Percentiles rank a stretch among this genome's conserved stretches.
Conservation (phyloP, 1,284 basidiomycete genomes). For the Ustilago trichophora region DNA sequence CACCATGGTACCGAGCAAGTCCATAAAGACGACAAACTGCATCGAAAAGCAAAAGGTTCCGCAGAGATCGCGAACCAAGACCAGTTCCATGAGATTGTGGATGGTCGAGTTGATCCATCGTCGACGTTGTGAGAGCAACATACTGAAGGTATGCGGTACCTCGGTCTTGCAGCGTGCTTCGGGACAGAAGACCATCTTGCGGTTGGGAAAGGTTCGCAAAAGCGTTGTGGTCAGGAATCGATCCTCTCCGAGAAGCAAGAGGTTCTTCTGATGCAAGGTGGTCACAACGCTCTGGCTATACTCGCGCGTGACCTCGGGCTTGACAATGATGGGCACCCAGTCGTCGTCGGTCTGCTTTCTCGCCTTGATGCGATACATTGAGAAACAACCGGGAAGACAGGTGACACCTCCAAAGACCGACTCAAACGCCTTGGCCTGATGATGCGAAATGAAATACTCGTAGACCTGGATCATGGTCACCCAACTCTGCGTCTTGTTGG, state of each 20-base stretch:
- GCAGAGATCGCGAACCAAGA: constrained; percentile 90
- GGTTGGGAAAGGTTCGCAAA: constrained; percentile 87
- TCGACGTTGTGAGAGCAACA: constrained; percentile 93
- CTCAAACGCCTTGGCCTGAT: constrained; percentile 97
- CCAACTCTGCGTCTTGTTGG: constrained; percentile 94
- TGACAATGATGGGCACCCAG: constrained; percentile 96
- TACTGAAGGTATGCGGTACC: constrained; percentile 91
- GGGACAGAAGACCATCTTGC: constrained; percentile 99
- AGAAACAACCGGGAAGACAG: constrained; percentile 98
- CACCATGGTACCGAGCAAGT: constrained; percentile 92
- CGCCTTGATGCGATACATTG: constrained; percentile 98
- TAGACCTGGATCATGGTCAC: constrained; percentile 98
- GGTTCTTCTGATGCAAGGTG: constrained; percentile 97
- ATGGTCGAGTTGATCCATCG: constrained; percentile 99
- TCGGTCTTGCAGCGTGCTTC: constrained; percentile 94
- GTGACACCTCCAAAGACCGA: constrained; percentile 99
- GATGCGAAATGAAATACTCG: constrained; percentile 99
- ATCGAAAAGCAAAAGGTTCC: constrained; percentile 73
- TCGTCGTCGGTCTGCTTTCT: constrained; percentile 82
- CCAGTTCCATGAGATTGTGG: constrained; percentile 99
- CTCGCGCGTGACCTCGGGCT: constrained; percentile 96
- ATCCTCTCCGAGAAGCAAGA: constrained; percentile 95
- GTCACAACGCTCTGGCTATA: constrained; percentile 93
- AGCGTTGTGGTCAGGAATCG: constrained; percentile 79
- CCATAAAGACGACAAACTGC: constrained; percentile 95